Base-by-base conservation (phyloP, 352 stramenopile genomes). In the Pythium rishiriense region DNA sequence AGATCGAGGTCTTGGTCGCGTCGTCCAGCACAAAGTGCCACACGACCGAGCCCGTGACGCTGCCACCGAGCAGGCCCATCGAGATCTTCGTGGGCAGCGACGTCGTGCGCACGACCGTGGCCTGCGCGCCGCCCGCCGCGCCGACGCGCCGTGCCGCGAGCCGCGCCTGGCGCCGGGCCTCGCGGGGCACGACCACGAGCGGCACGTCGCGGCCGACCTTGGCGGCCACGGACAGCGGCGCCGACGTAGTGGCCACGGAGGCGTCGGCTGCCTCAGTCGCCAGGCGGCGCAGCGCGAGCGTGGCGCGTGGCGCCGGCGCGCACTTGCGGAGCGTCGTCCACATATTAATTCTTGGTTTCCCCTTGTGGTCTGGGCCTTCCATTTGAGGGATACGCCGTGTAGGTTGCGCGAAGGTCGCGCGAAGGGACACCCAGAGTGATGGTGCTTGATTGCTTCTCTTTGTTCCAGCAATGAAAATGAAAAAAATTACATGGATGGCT, bases 1-100 rank as follows among this genome's bases (percentile, higher is more conserved):
- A 66, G 39, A 93, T 70, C 24, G 54, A 56, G 8, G 59, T 54
- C 64, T 91, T 91, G 29, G 77, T 69, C 9, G 29, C 42, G 1
- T 92, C 83, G 55, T 87, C 80, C 49, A 95, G 74, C 57, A 91
- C 26, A 65, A 91, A 91, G 58, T 89, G 70, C 86, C 86, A 95
- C 54, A 81, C 21, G 24, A 90, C 64, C 26, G 78, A 81, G 35
- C 82, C 81, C 14, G 82, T 81, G 43, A 91, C 81, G 49, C 83
- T 81, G 12, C 81, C 81, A 3, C 74, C 79, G 25, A 93, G 72
- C 57, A 93, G 21, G 3, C 73, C 79, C 24, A 89, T 75, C 43
- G 84, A 90, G 49, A 93, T 87, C 31, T 86, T 83, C 41, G 78
- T 84, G 4, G 86, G 85, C 33, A 91, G 72, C 41, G 86, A 91